Percentiles rank a stretch among this genome's conserved stretches.
Evolutionary conservation across 2,329 filamentous ascomycete species (phyloP).

Genomic region (Botrytis aclada): DNA sequence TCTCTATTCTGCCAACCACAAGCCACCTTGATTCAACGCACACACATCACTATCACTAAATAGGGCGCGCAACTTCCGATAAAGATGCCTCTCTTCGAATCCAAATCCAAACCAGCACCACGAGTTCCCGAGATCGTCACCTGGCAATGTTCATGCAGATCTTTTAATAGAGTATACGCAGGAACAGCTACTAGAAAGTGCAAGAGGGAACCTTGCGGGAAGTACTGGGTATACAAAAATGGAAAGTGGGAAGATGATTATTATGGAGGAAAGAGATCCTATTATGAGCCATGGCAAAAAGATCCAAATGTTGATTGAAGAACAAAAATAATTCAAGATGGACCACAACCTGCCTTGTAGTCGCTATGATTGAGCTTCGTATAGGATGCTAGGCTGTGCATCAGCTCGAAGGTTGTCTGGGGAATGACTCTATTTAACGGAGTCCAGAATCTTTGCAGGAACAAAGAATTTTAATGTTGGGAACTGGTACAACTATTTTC

Average conservation of each 20-base stretch:
- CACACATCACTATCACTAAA: too few species aligned
- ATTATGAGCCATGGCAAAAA: neutral
- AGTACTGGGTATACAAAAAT: neutral
- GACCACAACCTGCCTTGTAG: too few species aligned
- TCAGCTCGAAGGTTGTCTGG: too few species aligned
- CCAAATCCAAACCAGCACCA: neutral
- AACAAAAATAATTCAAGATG: too few species aligned
- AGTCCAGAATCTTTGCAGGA: too few species aligned
- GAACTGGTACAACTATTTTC: too few species aligned
- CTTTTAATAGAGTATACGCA: neutral
- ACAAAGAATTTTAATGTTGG: too few species aligned
- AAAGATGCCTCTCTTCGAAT: too few species aligned
- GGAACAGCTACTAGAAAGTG: neutral
- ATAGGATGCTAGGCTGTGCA: too few species aligned
- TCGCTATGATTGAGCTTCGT: too few species aligned
- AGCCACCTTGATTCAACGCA: neutral
- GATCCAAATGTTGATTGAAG: neutral
- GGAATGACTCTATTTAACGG: too few species aligned
- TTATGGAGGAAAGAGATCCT: neutral
- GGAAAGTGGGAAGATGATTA: neutral
- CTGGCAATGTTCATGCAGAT: neutral
- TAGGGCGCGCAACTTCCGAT: too few species aligned
- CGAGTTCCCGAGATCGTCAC: neutral
- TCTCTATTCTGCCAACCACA: neutral
- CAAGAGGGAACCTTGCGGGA: neutral